A percentile compares a stretch with the other conserved stretches of the same genome.
Evolutionary conservation across 768 basidiomycete species (phyloP).

Genomic region (Lanmaoa pseudosensibilis): DNA sequence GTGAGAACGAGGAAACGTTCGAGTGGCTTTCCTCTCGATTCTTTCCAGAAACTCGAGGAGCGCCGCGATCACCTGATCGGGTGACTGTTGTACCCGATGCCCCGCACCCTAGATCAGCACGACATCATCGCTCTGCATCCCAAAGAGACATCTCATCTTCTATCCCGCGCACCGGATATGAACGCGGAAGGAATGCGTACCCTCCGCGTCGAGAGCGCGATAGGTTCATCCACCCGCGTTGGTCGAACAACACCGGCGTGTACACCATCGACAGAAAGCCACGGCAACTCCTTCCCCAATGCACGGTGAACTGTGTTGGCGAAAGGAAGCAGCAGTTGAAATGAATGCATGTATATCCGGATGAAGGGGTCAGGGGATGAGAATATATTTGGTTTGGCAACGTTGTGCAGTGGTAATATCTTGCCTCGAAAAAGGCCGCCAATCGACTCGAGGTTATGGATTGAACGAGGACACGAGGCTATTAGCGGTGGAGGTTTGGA

Average conservation of each 20-base stretch:
- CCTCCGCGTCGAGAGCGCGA: slow-evolving; percentile 44
- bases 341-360: background rate
- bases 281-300: background rate
- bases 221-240: slow-evolving; percentile 39
- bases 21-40: slow-evolving; percentile 5
- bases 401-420: slow-evolving; percentile 2
- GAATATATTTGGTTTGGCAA: background rate
- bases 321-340: too few species aligned
- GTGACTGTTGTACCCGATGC: slow-evolving; percentile 65
- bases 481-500: slow-evolving; percentile 17
- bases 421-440: slow-evolving; percentile 2
- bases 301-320: background rate
- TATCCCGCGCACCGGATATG: slow-evolving; percentile 53
- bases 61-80: slow-evolving; percentile 41
- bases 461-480: background rate
- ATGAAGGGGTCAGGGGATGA: background rate
- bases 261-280: background rate
- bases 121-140: slow-evolving; percentile 45
- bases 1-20: background rate
- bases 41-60: slow-evolving; percentile 43
- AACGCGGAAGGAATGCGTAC: slow-evolving; percentile 58
- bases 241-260: background rate
- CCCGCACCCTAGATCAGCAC: slow-evolving; percentile 57
- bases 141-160: slow-evolving; percentile 37
- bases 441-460: too few species aligned